Evolutionary conservation across 2,329 filamentous ascomycete species (phyloP).

Genomic region (Didymella segeticola): DNA sequence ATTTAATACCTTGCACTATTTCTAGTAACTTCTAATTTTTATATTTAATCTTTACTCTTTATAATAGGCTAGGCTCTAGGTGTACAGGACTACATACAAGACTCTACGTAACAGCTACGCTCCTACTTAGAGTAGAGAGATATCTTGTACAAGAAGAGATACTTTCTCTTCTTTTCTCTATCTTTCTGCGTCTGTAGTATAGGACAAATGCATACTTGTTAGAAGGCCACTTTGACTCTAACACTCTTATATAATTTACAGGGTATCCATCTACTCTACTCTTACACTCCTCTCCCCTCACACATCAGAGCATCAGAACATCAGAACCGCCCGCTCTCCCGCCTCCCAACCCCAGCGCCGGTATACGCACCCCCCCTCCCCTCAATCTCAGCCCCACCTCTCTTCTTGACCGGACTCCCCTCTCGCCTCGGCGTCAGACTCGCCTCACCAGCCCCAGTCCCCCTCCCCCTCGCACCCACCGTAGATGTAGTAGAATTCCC

Average conservation of each 20-base stretch:
- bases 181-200: neutral
- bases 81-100: no score
- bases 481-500: constrained; percentile 18
- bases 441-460: constrained; percentile 11
- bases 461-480: constrained; percentile 19
- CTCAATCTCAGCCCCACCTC: constrained; percentile 46
- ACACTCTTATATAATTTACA: no score
- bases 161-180: neutral
- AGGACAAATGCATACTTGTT: neutral
- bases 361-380: constrained; percentile 34
- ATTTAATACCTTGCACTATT: no score
- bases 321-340: constrained; percentile 39
- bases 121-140: no score
- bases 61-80: no score
- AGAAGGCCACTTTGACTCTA: neutral
- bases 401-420: constrained; percentile 54
- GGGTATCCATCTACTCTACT: no score
- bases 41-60: no score
- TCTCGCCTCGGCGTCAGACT: constrained; percentile 39
- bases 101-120: no score
- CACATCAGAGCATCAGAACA: no score
- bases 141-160: no score
- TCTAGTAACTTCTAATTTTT: no score
- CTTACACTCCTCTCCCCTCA: no score
- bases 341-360: constrained; percentile 32